Base-by-base conservation (phyloP, 1,284 basidiomycete species). In the Puccinia hordei region DNA sequence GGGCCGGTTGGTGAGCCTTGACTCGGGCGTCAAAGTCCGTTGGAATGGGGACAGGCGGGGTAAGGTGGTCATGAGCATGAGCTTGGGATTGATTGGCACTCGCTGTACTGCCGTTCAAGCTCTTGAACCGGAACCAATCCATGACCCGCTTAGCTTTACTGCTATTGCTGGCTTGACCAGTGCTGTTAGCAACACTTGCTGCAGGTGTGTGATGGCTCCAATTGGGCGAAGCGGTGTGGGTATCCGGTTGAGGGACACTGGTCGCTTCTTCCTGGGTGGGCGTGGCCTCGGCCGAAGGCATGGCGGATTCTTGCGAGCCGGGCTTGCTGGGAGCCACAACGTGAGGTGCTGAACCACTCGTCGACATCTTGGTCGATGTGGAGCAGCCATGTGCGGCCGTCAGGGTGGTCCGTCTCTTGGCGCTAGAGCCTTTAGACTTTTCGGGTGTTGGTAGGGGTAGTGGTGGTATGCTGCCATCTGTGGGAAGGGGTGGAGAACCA, bases 91-190 rank as follows among this genome's bases (percentile, higher is more conserved):
- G 38, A 51, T 79, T 33, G 15, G 76, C 35, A 49, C 65, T 69
- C 13, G 53, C 35, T 1, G 65, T 71, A 41, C 76, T 79, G n/a
- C 51, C 66, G 38, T 79, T 77, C 35, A 88, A 84, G 44, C 87
- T 88, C 84, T 88, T 88, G 81, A 88, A 87, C 46, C 89, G 84
- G 87, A 90, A 90, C 89, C 89, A 90, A 83, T 89, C 89, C 89
- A 90, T 90, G 81, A 90, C 89, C 75, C 88, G 87, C 85, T 89
- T 89, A 35, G 89, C 89, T 38, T 89, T 88, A 72, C 86, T 87
- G 24, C 88, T 88, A 0, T 87, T 85, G 44, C 69, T 77, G 35
- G 75, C 51, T 22, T 69, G 65, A 44, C 53, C 17, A 41, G 71
- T 51, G 75, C 69, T 78, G 63, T 49, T 61, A 24, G 79, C 63